These are phyloP conservation scores for Phytopythium litorale DNA, from an alignment of 352 stramenopile species.

Conservation along the genomic window DNA sequence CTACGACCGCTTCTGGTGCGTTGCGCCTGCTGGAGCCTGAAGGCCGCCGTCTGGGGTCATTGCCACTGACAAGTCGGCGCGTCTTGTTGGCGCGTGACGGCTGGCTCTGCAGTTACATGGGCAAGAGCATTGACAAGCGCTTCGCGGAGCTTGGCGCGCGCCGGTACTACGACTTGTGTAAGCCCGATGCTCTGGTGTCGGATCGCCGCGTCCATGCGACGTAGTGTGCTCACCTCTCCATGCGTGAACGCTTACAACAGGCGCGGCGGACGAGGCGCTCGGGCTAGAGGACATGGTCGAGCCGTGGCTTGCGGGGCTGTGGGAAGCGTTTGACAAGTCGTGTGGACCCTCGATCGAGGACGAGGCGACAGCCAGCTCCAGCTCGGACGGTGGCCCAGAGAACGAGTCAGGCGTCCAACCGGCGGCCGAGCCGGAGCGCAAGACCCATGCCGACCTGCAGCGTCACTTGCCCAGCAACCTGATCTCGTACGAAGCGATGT, in stretches of 20 bases:
- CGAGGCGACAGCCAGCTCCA: conserved; percentile 14
- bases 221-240: neutral
- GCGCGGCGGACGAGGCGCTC: conserved; percentile 91
- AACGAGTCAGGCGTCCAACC: neutral
- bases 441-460: neutral
- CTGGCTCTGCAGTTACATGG: conserved; percentile 53
- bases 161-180: conserved; percentile 69
- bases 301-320: conserved; percentile 79
- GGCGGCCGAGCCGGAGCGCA: neutral
- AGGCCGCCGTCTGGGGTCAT: neutral
- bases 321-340: conserved; percentile 41
- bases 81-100: neutral
- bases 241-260: conserved; percentile 15
- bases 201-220: neutral
- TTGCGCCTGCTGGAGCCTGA: neutral
- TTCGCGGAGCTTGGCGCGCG: conserved; percentile 85
- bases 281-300: conserved; percentile 95
- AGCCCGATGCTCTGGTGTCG: conserved; percentile 6
- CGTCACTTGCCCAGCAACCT: conserved; percentile 39
- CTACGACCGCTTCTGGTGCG: conserved; percentile 95
- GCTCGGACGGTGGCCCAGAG: conserved; percentile 10
- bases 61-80: neutral
- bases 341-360: conserved; percentile 11
- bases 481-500: conserved; percentile 59
- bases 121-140: conserved; percentile 88